Percentiles rank a stretch among this genome's conserved stretches.
Conservation (phyloP, 768 basidiomycete genomes). For the Agaricus blazei region DNA sequence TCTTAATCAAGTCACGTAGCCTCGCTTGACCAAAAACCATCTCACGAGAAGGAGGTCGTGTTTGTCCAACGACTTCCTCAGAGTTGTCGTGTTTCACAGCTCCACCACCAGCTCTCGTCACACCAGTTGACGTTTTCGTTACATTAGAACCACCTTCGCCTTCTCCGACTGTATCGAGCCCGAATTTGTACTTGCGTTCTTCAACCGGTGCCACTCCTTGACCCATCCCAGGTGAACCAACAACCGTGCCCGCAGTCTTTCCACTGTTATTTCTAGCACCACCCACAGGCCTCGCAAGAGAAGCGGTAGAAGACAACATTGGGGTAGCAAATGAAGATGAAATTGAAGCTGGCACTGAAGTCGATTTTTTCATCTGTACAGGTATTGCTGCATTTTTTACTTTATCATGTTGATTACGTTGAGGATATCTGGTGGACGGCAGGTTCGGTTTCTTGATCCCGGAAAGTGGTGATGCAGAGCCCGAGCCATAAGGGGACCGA, state of each 20-base stretch:
- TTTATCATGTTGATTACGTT: neutral
- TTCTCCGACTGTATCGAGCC: constrained; percentile 6
- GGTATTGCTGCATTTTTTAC: constrained; percentile 28
- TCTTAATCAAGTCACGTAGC: constrained; percentile 74
- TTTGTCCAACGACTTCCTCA: neutral
- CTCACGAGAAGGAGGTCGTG: constrained; percentile 28
- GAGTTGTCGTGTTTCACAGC: neutral
- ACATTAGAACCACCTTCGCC: neutral
- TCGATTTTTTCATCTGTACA: constrained; percentile 40
- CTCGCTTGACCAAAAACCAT: constrained; percentile 75
- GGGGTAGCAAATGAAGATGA: constrained; percentile 73
- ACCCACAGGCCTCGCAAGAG: constrained; percentile 50
- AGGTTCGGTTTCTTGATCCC: too few relatives aligned
- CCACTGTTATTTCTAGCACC: neutral
- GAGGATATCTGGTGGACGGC: neutral
- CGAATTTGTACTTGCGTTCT: neutral
- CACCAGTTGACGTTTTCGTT: neutral
- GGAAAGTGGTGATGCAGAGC: too few relatives aligned
- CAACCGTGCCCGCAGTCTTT: constrained; percentile 1
- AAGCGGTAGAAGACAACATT: constrained; percentile 70
- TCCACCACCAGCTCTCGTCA: neutral
- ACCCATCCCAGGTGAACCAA: neutral
- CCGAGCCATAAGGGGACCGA: too few relatives aligned
- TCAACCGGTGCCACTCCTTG: neutral
- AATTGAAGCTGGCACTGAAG: constrained; percentile 62